Evolutionary conservation across 768 basidiomycete species (phyloP).

Genomic region (Calvatia gigantea): DNA sequence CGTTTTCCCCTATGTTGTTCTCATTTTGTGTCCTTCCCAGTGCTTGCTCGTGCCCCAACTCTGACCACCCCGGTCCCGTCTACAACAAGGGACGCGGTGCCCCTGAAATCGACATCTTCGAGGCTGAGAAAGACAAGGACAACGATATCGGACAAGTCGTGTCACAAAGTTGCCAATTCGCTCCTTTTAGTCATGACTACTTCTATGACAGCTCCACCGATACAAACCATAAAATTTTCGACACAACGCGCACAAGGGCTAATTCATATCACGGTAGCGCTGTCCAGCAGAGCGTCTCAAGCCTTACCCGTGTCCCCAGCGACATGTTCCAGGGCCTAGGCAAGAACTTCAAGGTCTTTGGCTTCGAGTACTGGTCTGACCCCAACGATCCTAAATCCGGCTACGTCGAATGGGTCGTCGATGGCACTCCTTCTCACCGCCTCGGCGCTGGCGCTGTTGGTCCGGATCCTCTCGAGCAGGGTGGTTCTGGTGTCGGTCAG

Average conservation of each 20-base stretch:
- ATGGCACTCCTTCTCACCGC: conserved; percentile 45
- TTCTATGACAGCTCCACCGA: conserved; percentile 28
- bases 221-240: conserved; percentile 30
- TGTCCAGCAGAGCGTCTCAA: conserved; percentile 55
- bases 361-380: conserved; percentile 76
- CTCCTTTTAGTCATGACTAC: conserved; percentile 47
- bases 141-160: conserved; percentile 45
- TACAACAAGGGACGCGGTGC: conserved; percentile 57
- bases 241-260: conserved; percentile 27
- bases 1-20: not conserved
- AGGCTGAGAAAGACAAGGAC: conserved; percentile 66
- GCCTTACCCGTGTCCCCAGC: conserved; percentile 42
- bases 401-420: conserved; percentile 74
- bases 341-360: conserved; percentile 26
- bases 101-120: conserved; percentile 82
- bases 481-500: conserved; percentile 51
- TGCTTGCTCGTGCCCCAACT: conserved; percentile 71
- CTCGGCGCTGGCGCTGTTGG: conserved; percentile 53
- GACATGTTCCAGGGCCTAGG: conserved; percentile 60
- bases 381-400: conserved; percentile 50
- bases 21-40: conserved; percentile 24
- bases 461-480: conserved; percentile 28
- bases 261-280: conserved; percentile 50
- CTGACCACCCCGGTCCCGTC: conserved; percentile 76
- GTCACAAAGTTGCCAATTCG: conserved; percentile 77